phyloP scores from a whole-genome alignment of 108 stramenopile genomes.

The Licmophora abbreviata region DNA sequence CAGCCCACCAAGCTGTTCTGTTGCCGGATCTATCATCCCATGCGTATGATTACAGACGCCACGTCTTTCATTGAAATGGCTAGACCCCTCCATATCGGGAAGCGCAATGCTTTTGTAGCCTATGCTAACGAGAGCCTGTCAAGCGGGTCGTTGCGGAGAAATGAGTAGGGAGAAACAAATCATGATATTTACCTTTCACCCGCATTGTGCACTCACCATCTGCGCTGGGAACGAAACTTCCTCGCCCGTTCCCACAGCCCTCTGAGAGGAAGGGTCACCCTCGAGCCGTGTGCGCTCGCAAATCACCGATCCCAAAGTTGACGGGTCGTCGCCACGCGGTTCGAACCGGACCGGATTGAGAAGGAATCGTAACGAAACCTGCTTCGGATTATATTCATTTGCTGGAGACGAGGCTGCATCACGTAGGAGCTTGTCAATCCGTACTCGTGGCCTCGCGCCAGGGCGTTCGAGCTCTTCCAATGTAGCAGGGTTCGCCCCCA shows the following conservation, averaged over 20 bases:
- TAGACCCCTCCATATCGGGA: constrained; percentile 44
- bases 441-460: constrained; percentile 42
- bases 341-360: constrained; percentile 65
- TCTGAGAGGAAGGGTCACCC: constrained; percentile 67
- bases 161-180: not conserved
- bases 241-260: constrained; percentile 65
- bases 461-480: constrained; percentile 46
- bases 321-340: constrained; percentile 16
- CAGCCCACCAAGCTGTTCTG: constrained; percentile 39
- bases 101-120: constrained; percentile 89
- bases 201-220: constrained; percentile 20
- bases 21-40: constrained; percentile 58
- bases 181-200: not conserved
- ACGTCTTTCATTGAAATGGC: constrained; percentile 49
- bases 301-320: constrained; percentile 41
- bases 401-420: constrained; percentile 22
- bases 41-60: constrained; percentile 53
- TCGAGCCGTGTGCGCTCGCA: constrained; percentile 75
- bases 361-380: constrained; percentile 85
- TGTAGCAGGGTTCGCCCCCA: constrained; percentile 68
- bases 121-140: constrained; percentile 74
- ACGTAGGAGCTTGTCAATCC: constrained; percentile 62
- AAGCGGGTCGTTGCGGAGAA: constrained; percentile 4
- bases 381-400: constrained; percentile 8
- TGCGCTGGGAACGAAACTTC: constrained; percentile 42